Evolutionary conservation across 495 filamentous ascomycete species (phyloP).

Genomic region (Penicillium taxi): DNA sequence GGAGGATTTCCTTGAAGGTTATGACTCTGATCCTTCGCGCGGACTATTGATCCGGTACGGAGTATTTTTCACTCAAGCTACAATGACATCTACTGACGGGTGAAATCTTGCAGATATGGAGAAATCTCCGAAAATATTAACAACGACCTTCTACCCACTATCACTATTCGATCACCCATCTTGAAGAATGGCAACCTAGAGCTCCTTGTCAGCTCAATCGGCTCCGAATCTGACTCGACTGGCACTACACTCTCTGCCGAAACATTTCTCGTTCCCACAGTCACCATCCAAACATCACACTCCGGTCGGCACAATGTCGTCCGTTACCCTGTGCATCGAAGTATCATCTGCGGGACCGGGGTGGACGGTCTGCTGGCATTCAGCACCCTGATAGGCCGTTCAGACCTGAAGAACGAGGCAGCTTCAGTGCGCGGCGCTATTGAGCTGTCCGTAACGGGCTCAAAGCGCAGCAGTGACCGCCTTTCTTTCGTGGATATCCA

Average conservation of each 20-base stretch:
- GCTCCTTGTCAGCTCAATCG: conserved; percentile 60
- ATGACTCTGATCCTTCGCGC: conserved; percentile 34
- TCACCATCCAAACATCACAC: conserved; percentile 56
- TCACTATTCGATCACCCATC: conserved; percentile 59
- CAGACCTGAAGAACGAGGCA: conserved; percentile 27
- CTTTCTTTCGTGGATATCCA: conserved; percentile 48
- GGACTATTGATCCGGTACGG: conserved; percentile 52
- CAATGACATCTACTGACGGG: not conserved
- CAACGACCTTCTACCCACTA: conserved; percentile 44
- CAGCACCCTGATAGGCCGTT: conserved; percentile 34
- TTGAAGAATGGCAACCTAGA: conserved; percentile 66
- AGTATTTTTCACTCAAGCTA: no score
- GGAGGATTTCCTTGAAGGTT: conserved; percentile 58
- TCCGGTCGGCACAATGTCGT: conserved; percentile 54
- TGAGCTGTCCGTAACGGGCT: conserved; percentile 36
- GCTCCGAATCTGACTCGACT: conserved; percentile 29
- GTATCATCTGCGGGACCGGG: conserved; percentile 66
- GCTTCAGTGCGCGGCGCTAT: conserved; percentile 48
- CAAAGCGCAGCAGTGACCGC: conserved; percentile 21
- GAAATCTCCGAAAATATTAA: conserved; percentile 37
- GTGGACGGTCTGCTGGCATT: conserved; percentile 46
- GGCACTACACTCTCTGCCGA: conserved; percentile 46
- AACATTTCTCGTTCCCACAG: conserved; percentile 60
- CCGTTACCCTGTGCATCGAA: conserved; percentile 78
- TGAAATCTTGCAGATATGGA: conserved; percentile 42